Conservation (phyloP, 306 rosid species). For the Senna tora region DNA sequence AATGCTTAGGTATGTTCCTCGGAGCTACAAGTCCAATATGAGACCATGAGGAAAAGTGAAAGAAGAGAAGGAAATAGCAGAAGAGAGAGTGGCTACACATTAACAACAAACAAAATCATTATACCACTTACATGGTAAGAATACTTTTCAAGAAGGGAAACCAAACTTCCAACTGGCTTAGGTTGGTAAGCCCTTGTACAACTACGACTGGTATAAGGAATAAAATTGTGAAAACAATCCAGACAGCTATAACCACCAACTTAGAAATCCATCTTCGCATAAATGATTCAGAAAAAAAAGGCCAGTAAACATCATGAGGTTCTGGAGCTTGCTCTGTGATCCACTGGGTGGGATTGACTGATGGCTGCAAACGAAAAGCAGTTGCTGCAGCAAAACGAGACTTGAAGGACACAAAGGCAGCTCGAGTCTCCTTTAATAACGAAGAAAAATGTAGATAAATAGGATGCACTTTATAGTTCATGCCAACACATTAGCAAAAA, state of each 20-base stretch:
- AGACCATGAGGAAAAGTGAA: constrained; percentile 16
- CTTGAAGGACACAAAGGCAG: constrained; percentile 91
- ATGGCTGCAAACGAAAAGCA: constrained; percentile 76
- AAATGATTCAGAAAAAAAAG: constrained; percentile 86
- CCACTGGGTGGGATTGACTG: constrained; percentile 85
- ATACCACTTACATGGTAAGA: constrained; percentile 74
- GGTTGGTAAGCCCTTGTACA: constrained; percentile 83
- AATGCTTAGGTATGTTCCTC: constrained; percentile 2
- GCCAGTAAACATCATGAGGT: constrained; percentile 93
- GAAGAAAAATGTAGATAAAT: constrained; percentile 36
- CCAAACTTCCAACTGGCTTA: constrained; percentile 73
- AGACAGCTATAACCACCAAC: constrained; percentile 67
- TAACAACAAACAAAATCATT: constrained; percentile 22
- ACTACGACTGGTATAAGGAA: constrained; percentile 85
- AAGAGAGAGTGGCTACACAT: constrained; percentile 7
- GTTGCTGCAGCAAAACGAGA: constrained; percentile 78
- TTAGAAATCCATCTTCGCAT: constrained; percentile 86
- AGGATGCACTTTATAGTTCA: constrained; percentile 30
- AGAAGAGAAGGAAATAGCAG: constrained; percentile 25
- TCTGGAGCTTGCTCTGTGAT: constrained; percentile 87
- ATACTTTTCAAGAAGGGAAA: constrained; percentile 83
- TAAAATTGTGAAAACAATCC: constrained; percentile 58
- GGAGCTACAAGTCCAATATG: background rate
- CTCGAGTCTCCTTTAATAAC: constrained; percentile 71
- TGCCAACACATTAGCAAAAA: constrained; percentile 14